Evolutionary conservation across 345 rosid genomes (phyloP).

Genomic region (Draba incana): DNA sequence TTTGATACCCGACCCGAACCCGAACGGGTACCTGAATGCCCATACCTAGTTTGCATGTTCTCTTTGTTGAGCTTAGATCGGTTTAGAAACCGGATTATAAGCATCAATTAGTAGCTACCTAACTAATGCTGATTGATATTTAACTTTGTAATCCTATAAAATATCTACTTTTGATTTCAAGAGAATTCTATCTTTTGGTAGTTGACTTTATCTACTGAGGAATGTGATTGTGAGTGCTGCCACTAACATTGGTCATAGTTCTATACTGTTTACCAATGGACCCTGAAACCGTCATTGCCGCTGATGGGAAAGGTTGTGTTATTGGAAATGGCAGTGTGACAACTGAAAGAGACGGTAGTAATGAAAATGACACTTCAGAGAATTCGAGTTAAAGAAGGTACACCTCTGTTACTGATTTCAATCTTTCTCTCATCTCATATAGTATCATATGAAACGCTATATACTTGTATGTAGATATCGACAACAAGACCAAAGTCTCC

Average conservation of each 20-base stretch:
- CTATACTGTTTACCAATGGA: constrained; percentile 47
- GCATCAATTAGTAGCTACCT: background rate
- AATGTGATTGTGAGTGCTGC: background rate
- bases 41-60: too few relatives aligned
- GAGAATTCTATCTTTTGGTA: too few relatives aligned
- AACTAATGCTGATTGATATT: background rate
- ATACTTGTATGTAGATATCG: constrained; percentile 66
- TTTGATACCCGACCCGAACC: too few relatives aligned
- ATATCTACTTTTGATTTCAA: background rate
- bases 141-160: background rate
- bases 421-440: too few relatives aligned
- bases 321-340: too few relatives aligned
- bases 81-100: background rate
- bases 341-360: constrained; percentile 35
- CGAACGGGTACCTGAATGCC: too few relatives aligned
- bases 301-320: constrained; percentile 48
- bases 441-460: background rate
- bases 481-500: constrained; percentile 88
- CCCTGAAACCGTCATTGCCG: constrained; percentile 40
- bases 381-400: constrained; percentile 75
- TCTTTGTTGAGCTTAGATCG: background rate
- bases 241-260: too few relatives aligned
- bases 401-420: constrained; percentile 4
- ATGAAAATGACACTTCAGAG: constrained; percentile 38
- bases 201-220: too few relatives aligned